Evolutionary conservation across 2,329 filamentous ascomycete species (phyloP).

Genomic region (Monosporascus sp.): DNA sequence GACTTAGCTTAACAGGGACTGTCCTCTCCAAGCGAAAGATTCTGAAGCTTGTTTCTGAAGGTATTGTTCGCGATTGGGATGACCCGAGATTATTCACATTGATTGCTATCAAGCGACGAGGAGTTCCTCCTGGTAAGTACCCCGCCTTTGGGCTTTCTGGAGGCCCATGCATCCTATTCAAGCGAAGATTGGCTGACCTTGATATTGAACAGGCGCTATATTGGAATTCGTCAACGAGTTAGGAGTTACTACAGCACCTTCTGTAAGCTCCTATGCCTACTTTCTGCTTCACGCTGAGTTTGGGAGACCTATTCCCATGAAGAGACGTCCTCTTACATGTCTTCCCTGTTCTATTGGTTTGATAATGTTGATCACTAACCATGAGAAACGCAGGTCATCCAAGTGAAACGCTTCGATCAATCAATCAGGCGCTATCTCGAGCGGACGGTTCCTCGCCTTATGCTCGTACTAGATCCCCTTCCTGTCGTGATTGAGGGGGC

Average conservation of each 20-base stretch:
- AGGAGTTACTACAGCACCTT: constrained; percentile 78
- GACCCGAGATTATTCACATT: constrained; percentile 88
- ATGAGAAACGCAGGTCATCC: constrained; percentile 47
- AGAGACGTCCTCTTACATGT: too few species aligned
- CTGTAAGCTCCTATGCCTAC: constrained; percentile 30
- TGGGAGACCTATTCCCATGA: too few species aligned
- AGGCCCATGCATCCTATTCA: too few species aligned
- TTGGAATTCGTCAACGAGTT: constrained; percentile 88
- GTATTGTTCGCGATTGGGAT: constrained; percentile 83
- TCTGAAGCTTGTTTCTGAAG: constrained; percentile 69
- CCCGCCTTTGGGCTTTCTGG: too few species aligned
- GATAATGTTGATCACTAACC: too few species aligned
- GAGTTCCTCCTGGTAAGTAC: constrained; percentile 67
- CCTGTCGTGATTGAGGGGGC: constrained; percentile 77
- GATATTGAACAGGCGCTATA: constrained; percentile 49
- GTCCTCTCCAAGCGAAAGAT: constrained; percentile 85
- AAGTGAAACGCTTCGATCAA: constrained; percentile 79
- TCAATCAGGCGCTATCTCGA: constrained; percentile 83
- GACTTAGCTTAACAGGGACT: constrained; percentile 76
- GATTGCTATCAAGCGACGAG: constrained; percentile 75
- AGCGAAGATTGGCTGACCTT: neutral
- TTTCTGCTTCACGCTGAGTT: neutral
- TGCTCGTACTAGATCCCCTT: constrained; percentile 84
- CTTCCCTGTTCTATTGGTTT: too few species aligned
- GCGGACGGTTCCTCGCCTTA: constrained; percentile 78